phyloP scores from a whole-genome alignment of 2,329 filamentous ascomycete species.

The Diaporthe australafricana region DNA sequence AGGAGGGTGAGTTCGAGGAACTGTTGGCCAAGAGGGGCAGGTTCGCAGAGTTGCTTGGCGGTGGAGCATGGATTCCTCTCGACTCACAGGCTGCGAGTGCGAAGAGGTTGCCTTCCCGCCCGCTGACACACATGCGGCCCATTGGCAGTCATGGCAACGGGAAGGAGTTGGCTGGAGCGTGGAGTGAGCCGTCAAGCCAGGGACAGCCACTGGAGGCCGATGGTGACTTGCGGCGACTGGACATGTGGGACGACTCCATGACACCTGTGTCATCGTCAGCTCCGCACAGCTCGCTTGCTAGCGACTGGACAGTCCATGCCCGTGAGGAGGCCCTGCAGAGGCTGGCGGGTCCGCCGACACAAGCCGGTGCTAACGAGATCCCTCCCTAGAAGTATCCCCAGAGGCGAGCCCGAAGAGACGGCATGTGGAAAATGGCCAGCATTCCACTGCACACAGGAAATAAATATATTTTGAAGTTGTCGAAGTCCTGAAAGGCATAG shows the following conservation, averaged over 20 bases:
- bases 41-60: constrained; percentile 61
- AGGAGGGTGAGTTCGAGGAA: constrained; percentile 74
- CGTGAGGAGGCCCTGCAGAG: neutral
- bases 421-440: no score
- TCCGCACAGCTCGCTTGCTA: neutral
- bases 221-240: neutral
- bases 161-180: no score
- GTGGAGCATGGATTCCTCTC: constrained; percentile 42
- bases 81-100: neutral
- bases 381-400: neutral
- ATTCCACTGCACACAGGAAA: no score
- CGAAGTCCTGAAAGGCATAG: no score
- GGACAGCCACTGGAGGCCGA: no score
- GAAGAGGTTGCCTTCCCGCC: no score
- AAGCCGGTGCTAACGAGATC: no score
- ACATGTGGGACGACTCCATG: neutral
- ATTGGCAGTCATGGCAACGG: no score
- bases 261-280: neutral
- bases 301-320: neutral
- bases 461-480: no score
- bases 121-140: no score
- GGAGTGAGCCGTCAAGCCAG: no score
- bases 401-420: no score
- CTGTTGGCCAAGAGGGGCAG: constrained; percentile 60
- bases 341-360: neutral